A percentile compares a stretch with the other conserved stretches of the same genome.
phyloP scores from a whole-genome alignment of 2,329 filamentous ascomycete genomes.

The Penicillium rolfsii region DNA sequence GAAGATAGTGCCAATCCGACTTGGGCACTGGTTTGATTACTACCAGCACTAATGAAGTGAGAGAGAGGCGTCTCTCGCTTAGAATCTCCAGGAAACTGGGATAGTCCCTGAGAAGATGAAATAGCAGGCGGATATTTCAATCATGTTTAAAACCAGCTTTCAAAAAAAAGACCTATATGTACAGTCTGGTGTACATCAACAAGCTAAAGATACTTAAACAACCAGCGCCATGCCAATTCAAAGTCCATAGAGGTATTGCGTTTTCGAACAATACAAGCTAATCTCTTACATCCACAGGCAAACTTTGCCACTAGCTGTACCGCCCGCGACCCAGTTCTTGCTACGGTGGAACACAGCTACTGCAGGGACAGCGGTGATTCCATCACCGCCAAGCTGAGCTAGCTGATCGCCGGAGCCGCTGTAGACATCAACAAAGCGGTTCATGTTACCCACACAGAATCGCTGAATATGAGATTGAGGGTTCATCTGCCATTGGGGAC shows the following conservation, averaged over 20 bases:
- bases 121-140: not conserved
- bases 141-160: not conserved
- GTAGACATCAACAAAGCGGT: constrained; percentile 92
- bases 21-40: too few species aligned
- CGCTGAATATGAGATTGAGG: constrained; percentile 80
- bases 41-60: too few species aligned
- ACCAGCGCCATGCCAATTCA: not conserved
- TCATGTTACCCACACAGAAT: constrained; percentile 96
- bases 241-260: not conserved
- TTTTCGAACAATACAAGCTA: not conserved
- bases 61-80: too few species aligned
- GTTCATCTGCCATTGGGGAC: constrained; percentile 86
- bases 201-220: not conserved
- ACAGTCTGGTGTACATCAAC: not conserved
- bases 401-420: constrained; percentile 80
- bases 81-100: too few species aligned
- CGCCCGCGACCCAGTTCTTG: constrained; percentile 88
- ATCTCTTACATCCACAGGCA: constrained; percentile 78
- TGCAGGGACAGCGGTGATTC: constrained; percentile 91
- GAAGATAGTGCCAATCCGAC: too few species aligned
- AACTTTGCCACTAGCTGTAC: constrained; percentile 88
- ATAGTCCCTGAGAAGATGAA: too few species aligned
- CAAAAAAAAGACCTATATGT: not conserved
- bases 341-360: constrained; percentile 89
- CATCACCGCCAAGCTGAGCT: constrained; percentile 84